These are phyloP conservation scores for Oryza glaberrima DNA, from an alignment of 176 grass and related monocot genomes.

Conservation along the genomic window DNA sequence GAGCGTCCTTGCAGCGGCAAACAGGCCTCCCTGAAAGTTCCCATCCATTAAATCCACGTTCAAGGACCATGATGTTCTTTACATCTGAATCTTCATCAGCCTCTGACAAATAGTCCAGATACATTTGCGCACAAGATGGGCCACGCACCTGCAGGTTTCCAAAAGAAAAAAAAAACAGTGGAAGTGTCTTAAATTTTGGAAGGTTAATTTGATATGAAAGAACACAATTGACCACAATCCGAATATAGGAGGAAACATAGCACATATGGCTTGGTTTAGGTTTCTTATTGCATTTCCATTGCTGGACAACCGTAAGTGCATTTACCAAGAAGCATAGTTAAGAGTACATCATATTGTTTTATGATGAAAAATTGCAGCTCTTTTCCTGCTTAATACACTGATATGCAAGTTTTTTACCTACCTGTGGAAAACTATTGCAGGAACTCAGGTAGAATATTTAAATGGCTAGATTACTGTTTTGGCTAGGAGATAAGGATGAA, in stretches of 20 bases:
- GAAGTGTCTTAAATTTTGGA: background rate
- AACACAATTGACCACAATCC: background rate
- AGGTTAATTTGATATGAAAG: background rate
- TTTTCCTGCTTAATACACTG: background rate
- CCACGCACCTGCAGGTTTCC: slow-evolving; percentile 71
- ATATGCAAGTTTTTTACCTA: background rate
- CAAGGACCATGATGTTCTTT: slow-evolving; percentile 76
- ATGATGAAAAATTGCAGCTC: too few species aligned
- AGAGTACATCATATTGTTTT: background rate
- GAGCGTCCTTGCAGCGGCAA: slow-evolving; percentile 68
- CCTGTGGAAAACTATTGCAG: too few species aligned
- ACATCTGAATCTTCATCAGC: slow-evolving; percentile 54
- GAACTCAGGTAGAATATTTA: too few species aligned
- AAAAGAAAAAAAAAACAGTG: background rate
- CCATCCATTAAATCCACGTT: slow-evolving; percentile 89
- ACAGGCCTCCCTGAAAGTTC: slow-evolving; percentile 64
- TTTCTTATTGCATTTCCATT: background rate
- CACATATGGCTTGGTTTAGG: background rate
- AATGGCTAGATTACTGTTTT: too few species aligned
- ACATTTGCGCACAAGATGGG: slow-evolving; percentile 70
- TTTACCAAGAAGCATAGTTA: background rate
- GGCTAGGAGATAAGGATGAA: too few species aligned
- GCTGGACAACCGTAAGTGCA: background rate
- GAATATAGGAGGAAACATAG: background rate
- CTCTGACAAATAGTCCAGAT: slow-evolving; percentile 65